Percentiles rank a stretch among this genome's conserved stretches.
Conservation (phyloP, 202 grass and related monocot genomes). For the Digitaria exilis region DNA sequence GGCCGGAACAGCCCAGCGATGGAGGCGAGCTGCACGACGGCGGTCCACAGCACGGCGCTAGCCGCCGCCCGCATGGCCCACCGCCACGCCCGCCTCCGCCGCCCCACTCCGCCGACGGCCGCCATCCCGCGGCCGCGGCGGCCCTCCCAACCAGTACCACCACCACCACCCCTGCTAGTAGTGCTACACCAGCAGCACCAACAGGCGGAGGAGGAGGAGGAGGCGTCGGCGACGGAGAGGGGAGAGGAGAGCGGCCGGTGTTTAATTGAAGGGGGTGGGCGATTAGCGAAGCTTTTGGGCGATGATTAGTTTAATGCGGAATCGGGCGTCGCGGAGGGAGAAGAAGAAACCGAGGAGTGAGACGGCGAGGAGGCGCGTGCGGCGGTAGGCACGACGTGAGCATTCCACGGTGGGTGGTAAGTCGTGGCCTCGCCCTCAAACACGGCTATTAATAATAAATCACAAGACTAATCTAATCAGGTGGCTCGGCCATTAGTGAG, state of each 20-base stretch:
- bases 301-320: slow-evolving; percentile 19
- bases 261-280: background rate
- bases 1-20: slow-evolving; percentile 66
- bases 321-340: slow-evolving; percentile 8
- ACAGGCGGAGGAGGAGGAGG: background rate
- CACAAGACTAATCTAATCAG: background rate
- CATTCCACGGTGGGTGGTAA: slow-evolving; percentile 46
- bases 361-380: background rate
- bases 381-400: slow-evolving; percentile 46
- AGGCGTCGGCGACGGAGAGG: background rate
- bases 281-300: slow-evolving; percentile 11
- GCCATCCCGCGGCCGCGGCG: background rate
- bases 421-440: slow-evolving; percentile 28
- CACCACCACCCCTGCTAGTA: background rate
- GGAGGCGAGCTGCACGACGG: slow-evolving; percentile 65
- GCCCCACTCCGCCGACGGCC: slow-evolving; percentile 12
- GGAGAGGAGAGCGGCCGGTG: too few relatives aligned
- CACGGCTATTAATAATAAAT: slow-evolving; percentile 14
- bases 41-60: slow-evolving; percentile 81
- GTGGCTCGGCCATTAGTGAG: background rate
- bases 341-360: slow-evolving; percentile 28
- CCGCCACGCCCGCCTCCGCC: slow-evolving; percentile 49
- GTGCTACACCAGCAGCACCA: background rate
- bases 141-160: slow-evolving; percentile 12
- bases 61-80: slow-evolving; percentile 78